Conservation (phyloP, 208 protist genomes). For the Vickermania ingenoplastis region DNA sequence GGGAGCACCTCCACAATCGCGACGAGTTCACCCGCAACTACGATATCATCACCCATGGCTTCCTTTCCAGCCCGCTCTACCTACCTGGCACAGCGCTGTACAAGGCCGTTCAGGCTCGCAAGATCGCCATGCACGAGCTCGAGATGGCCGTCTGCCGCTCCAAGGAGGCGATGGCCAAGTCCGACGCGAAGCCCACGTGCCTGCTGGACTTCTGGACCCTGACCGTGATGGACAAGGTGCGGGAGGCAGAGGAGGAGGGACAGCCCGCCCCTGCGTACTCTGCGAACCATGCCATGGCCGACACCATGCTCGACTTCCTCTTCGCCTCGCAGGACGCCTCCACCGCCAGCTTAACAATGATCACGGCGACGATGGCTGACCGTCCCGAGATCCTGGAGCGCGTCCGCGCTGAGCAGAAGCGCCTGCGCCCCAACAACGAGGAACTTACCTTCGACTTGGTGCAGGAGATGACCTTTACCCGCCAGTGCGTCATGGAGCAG, state of each 20-base stretch:
- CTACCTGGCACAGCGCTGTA: slow-evolving; percentile 88
- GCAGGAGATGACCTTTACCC: slow-evolving; percentile 85
- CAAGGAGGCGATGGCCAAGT: slow-evolving; percentile 62
- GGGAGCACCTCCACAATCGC: slow-evolving; percentile 80
- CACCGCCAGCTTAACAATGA: slow-evolving; percentile 79
- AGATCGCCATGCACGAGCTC: slow-evolving; percentile 76
- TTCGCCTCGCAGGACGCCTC: slow-evolving; percentile 90
- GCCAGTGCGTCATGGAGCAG: slow-evolving; percentile 79
- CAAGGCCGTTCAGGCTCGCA: slow-evolving; percentile 83
- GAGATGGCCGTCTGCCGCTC: slow-evolving; percentile 67
- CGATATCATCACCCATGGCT: slow-evolving; percentile 90
- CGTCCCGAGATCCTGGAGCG: slow-evolving; percentile 79
- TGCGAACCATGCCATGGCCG: slow-evolving; percentile 80
- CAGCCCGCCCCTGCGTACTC: slow-evolving; percentile 57
- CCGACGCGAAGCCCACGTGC: slow-evolving; percentile 75
- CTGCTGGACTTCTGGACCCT: slow-evolving; percentile 90
- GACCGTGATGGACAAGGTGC: slow-evolving; percentile 53
- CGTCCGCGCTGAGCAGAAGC: slow-evolving; percentile 82
- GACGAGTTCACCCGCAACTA: slow-evolving; percentile 88
- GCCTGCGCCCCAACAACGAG: slow-evolving; percentile 69
- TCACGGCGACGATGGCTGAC: slow-evolving; percentile 82
- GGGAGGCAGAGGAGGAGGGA: slow-evolving; percentile 63
- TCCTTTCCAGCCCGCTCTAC: slow-evolving; percentile 86
- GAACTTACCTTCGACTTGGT: slow-evolving; percentile 73
- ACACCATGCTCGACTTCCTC: slow-evolving; percentile 89